Percentiles rank a stretch among this genome's conserved stretches.
phyloP scores from a whole-genome alignment of 768 basidiomycete genomes.

The Leccinum arenicola region DNA sequence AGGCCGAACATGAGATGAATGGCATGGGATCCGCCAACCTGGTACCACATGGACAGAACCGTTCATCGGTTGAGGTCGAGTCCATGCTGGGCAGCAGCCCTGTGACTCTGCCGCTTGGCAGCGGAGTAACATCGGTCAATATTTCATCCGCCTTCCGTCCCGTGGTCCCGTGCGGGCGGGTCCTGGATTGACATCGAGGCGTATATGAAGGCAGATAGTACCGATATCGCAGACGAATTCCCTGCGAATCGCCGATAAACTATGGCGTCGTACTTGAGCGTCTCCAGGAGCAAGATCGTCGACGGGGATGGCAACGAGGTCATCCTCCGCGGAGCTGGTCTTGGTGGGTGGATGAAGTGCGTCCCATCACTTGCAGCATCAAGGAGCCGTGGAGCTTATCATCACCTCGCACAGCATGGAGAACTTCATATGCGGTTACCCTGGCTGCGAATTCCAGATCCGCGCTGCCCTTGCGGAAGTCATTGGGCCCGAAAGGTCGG shows the following conservation, averaged over 20 bases:
- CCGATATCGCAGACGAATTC: not conserved
- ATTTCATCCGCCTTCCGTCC: not conserved
- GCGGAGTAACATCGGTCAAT: conserved; percentile 19
- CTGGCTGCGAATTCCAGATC: conserved; percentile 80
- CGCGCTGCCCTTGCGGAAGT: conserved; percentile 64
- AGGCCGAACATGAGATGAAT: conserved; percentile 8
- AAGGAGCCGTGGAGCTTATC: conserved; percentile 1
- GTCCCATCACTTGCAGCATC: conserved; percentile 29
- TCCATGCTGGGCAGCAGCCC: not conserved
- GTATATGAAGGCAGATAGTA: not conserved
- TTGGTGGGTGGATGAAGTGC: conserved; percentile 86
- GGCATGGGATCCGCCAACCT: not conserved
- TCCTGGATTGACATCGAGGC: not conserved
- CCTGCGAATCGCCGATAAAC: not conserved
- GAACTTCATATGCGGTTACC: conserved; percentile 76
- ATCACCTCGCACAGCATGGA: conserved; percentile 51
- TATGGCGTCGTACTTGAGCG: conserved; percentile 46
- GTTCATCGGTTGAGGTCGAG: not conserved
- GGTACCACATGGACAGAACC: not conserved
- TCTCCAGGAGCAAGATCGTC: conserved; percentile 59
- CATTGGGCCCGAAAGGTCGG: conserved; percentile 64
- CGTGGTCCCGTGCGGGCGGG: not conserved
- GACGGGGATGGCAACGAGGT: conserved; percentile 55
- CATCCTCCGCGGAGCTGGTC: conserved; percentile 68
- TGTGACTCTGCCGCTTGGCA: conserved; percentile 3